phyloP scores from a whole-genome alignment of 306 rosid species.

The Neltuma alba region DNA sequence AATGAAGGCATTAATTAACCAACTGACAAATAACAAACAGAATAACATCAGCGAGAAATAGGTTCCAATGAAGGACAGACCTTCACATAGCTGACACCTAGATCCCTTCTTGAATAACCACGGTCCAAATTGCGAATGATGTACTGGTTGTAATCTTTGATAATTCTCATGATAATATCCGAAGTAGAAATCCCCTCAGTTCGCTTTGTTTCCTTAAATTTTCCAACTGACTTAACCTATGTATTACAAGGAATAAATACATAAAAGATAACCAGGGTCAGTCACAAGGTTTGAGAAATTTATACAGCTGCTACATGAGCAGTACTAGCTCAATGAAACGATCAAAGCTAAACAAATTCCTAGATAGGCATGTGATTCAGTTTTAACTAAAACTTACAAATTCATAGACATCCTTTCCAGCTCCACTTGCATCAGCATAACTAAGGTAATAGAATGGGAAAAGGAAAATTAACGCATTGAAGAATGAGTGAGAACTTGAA shows the following conservation, averaged over 20 bases:
- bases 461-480: constrained; percentile 32
- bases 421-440: constrained; percentile 94
- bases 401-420: constrained; percentile 91
- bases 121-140: constrained; percentile 95
- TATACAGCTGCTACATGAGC: not conserved
- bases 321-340: not conserved
- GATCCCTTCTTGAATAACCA: constrained; percentile 94
- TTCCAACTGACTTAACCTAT: constrained; percentile 78
- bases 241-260: constrained; percentile 46
- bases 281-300: constrained; percentile 12
- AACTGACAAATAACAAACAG: constrained; percentile 21
- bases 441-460: constrained; percentile 44
- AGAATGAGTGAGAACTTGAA: constrained; percentile 27
- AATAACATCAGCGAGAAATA: not conserved
- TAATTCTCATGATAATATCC: constrained; percentile 94
- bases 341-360: not conserved
- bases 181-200: constrained; percentile 96
- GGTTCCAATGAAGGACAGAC: constrained; percentile 49
- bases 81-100: constrained; percentile 98
- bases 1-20: constrained; percentile 8
- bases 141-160: constrained; percentile 92
- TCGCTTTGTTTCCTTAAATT: constrained; percentile 86
- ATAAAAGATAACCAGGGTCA: constrained; percentile 18
- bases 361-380: constrained; percentile 12
- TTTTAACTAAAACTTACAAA: constrained; percentile 56